Percentiles rank a stretch among this genome's conserved stretches.
phyloP scores from a whole-genome alignment of 1,284 basidiomycete genomes.

The Pseudozyma sp. region DNA sequence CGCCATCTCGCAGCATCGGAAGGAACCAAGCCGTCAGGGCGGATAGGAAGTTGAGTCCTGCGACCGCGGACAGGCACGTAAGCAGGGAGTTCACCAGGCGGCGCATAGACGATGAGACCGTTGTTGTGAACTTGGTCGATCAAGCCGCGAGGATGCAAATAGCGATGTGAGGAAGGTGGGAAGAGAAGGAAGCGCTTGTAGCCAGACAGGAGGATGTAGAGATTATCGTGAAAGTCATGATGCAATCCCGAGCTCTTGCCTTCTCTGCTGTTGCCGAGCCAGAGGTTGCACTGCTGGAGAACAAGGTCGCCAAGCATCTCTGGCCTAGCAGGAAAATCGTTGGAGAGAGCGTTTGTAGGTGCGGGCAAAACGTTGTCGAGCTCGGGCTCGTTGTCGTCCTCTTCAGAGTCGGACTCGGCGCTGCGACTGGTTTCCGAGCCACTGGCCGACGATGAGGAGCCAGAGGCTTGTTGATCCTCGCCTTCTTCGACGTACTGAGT shows the following conservation, averaged over 20 bases:
- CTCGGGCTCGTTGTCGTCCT: slow-evolving; percentile 41
- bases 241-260: slow-evolving; percentile 64
- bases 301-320: slow-evolving; percentile 62
- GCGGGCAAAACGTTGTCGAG: slow-evolving; percentile 62
- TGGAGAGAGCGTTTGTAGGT: slow-evolving; percentile 58
- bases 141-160: slow-evolving; percentile 56
- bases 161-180: slow-evolving; percentile 59
- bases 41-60: slow-evolving; percentile 36
- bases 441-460: slow-evolving; percentile 26
- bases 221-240: slow-evolving; percentile 68
- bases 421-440: slow-evolving; percentile 25
- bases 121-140: slow-evolving; percentile 58
- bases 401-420: slow-evolving; percentile 40
- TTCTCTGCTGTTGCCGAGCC: slow-evolving; percentile 61
- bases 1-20: slow-evolving; percentile 64
- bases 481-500: slow-evolving; percentile 63
- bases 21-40: slow-evolving; percentile 62
- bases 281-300: slow-evolving; percentile 67
- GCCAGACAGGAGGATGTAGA: slow-evolving; percentile 66
- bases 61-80: slow-evolving; percentile 38
- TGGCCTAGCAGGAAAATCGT: slow-evolving; percentile 63
- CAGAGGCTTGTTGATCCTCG: slow-evolving; percentile 22
- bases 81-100: slow-evolving; percentile 38
- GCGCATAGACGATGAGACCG: slow-evolving; percentile 63
- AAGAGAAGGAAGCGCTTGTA: slow-evolving; percentile 67